Evolutionary conservation across 2,329 filamentous ascomycete species (phyloP), one percentile per base, ranked within the genome.

Genomic region (Pyrenophora seminiperda): DNA sequence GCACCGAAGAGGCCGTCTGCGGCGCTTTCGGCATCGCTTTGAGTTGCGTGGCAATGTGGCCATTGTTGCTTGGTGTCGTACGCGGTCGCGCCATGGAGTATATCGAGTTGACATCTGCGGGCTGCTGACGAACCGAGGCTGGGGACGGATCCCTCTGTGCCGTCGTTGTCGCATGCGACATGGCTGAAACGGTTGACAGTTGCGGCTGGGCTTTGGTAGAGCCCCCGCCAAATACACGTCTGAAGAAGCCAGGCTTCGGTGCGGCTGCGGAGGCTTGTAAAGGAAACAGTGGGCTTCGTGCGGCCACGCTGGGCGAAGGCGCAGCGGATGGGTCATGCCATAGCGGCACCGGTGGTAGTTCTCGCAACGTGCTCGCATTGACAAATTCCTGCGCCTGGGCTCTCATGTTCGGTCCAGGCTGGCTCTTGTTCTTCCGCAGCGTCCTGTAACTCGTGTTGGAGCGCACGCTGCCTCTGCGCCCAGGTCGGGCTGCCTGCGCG

Each of bases 171-270:
- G 24, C 24, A 27, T 27, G 24, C 24, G 24, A 49, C 37, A 31
- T 27, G 22, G 50, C 61, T 31, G 50, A 49, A n/a, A 62, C 45
- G 30, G 47, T 58, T 6, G 50, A 45, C 22, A 34, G 56, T 71
- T 79, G 68, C 11, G 64, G 32, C 43, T 63, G 58, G 40, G 75
- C 81, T 67, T 82, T 89, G 29, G 88, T 84, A 7, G 87, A 88
- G 31, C 63, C 61, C 32, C 68, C 68, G 29, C 88, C 90, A 77
- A 97, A 97, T 31, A 97, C 89, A 56, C 93, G 85, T 63, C 91
- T 86, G 77, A 97, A 97, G 77, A 99, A 97, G 15, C 94, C 92
- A 7, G 84, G 89, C 49, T 86, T 65, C 90, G 88, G 90, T 27
- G 24, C 24, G 43, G 69, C 56, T 17, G 58, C 76, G 55, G 67